Conservation (phyloP, 371 early-diverging fungal species). For the Coemansia linderi region DNA sequence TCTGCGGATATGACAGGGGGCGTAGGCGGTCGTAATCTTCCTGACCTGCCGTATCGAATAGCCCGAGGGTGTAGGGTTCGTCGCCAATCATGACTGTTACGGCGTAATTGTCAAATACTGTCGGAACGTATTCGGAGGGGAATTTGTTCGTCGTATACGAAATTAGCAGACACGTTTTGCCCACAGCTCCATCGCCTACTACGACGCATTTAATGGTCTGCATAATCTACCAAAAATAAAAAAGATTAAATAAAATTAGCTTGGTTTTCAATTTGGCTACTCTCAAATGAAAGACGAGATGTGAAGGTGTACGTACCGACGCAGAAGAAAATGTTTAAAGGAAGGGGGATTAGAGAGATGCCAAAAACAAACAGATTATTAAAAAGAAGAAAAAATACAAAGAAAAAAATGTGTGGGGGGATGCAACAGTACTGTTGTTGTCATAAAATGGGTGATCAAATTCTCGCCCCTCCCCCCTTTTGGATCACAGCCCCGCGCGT, state of each 20-base stretch:
- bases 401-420: slow-evolving; percentile 4
- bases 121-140: slow-evolving; percentile 97
- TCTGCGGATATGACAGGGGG: slow-evolving; percentile 93
- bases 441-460: too few species aligned
- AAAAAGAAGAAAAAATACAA: slow-evolving; percentile 1
- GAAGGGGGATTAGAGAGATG: slow-evolving; percentile 4
- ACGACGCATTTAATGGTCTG: slow-evolving; percentile 93
- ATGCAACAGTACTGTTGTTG: neutral
- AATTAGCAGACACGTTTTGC: slow-evolving; percentile 97
- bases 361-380: slow-evolving; percentile 2
- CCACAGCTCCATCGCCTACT: slow-evolving; percentile 98
- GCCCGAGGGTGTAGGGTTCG: slow-evolving; percentile 86
- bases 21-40: slow-evolving; percentile 98
- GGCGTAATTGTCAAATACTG: slow-evolving; percentile 98
- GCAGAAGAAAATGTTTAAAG: slow-evolving; percentile 2
- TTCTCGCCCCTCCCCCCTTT: too few species aligned
- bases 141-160: slow-evolving; percentile 99
- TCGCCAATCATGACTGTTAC: slow-evolving; percentile 98
- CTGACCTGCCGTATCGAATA: slow-evolving; percentile 97
- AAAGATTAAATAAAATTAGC: neutral
- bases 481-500: too few species aligned
- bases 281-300: neutral
- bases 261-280: too few species aligned
- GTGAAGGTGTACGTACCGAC: neutral
- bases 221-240: slow-evolving; percentile 55